phyloP scores from a whole-genome alignment of 495 filamentous ascomycete genomes.

The Letharia columbiana region DNA sequence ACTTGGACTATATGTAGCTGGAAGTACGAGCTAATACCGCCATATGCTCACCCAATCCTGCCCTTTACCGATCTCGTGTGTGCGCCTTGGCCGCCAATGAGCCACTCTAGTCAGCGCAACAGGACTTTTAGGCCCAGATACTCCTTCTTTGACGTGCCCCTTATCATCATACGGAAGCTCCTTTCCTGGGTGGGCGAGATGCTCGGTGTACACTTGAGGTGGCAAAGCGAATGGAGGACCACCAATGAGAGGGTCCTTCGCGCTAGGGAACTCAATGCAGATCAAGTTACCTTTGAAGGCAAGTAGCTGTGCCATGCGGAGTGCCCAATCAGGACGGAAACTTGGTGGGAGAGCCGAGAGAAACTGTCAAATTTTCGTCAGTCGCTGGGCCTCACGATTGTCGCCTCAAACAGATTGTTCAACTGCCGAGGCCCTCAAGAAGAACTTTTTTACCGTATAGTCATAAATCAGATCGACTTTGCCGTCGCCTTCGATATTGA shows the following conservation, averaged over 20 bases:
- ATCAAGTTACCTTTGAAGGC: constrained; percentile 54
- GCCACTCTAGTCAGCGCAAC: constrained; percentile 49
- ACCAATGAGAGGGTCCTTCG: constrained; percentile 50
- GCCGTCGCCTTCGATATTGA: constrained; percentile 36
- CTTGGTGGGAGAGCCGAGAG: constrained; percentile 64
- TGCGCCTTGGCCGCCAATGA: constrained; percentile 58
- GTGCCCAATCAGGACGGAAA: constrained; percentile 61
- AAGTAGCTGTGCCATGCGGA: constrained; percentile 56
- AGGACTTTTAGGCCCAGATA: constrained; percentile 34
- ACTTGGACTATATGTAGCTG: background rate
- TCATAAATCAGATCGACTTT: constrained; percentile 76
- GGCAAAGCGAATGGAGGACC: constrained; percentile 66
- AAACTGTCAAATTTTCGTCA: constrained; percentile 45
- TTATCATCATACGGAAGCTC: constrained; percentile 50
- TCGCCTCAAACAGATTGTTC: background rate
- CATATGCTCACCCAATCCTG: constrained; percentile 51
- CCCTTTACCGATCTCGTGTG: constrained; percentile 56
- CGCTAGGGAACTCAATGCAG: constrained; percentile 74
- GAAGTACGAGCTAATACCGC: constrained; percentile 27
- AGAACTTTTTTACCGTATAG: constrained; percentile 55
- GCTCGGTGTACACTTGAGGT: constrained; percentile 54
- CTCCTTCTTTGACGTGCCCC: constrained; percentile 42
- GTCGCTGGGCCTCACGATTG: background rate
- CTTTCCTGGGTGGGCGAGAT: constrained; percentile 57
- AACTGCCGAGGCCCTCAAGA: background rate